Evolutionary conservation across 2,329 filamentous ascomycete species (phyloP).

Genomic region (Graphium sp.): DNA sequence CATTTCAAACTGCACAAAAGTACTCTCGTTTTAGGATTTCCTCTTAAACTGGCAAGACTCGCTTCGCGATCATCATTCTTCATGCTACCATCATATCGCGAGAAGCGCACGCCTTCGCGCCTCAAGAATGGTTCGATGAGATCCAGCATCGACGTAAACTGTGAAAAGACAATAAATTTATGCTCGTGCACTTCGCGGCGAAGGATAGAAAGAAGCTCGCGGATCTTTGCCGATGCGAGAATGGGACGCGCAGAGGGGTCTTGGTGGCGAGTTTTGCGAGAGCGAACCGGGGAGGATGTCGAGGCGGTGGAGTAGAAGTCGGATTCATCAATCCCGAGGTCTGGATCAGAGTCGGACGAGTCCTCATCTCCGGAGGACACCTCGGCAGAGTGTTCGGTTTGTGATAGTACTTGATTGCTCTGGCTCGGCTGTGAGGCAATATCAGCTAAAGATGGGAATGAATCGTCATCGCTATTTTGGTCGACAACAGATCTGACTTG

Average conservation of each 20-base stretch:
- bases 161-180: constrained; percentile 97
- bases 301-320: constrained; percentile 23
- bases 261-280: too few relatives aligned
- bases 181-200: constrained; percentile 61
- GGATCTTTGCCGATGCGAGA: constrained; percentile 76
- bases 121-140: constrained; percentile 83
- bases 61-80: constrained; percentile 83
- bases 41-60: constrained; percentile 60
- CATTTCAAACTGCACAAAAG: constrained; percentile 89
- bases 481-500: constrained; percentile 10
- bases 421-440: constrained; percentile 5
- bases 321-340: constrained; percentile 21
- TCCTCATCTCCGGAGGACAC: neutral
- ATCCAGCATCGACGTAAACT: constrained; percentile 97
- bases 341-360: constrained; percentile 10
- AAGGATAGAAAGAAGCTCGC: constrained; percentile 67
- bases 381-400: neutral
- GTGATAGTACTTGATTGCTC: too few relatives aligned
- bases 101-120: constrained; percentile 57
- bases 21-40: constrained; percentile 59
- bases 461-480: constrained; percentile 10
- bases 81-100: constrained; percentile 92
- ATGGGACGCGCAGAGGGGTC: too few relatives aligned
- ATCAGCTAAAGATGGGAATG: constrained; percentile 1
- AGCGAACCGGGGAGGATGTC: too few relatives aligned